phyloP scores from a whole-genome alignment of 352 stramenopile species.

The Phytophthora gonapodyides region DNA sequence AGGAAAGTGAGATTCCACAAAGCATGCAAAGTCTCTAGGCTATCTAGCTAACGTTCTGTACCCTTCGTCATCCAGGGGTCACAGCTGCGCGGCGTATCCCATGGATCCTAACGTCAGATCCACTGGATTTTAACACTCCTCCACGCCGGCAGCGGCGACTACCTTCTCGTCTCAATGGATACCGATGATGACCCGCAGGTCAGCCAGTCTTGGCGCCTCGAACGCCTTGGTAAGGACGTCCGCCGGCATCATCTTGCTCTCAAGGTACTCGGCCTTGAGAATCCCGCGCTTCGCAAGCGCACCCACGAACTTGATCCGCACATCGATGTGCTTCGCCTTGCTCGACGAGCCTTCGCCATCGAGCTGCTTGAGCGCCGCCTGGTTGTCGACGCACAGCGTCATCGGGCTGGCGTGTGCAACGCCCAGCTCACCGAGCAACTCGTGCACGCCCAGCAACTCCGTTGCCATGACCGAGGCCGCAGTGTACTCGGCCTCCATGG shows the following conservation, averaged over 20 bases:
- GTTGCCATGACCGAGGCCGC: conserved; percentile 5
- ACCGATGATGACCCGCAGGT: background rate
- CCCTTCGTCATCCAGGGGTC: too few species aligned
- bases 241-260: conserved; percentile 9
- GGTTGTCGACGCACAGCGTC: too few species aligned
- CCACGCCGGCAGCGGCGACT: conserved; percentile 5
- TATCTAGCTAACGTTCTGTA: too few species aligned
- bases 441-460: conserved; percentile 17
- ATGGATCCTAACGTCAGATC: too few species aligned
- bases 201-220: background rate
- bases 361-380: conserved; percentile 7
- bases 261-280: conserved; percentile 8
- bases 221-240: conserved; percentile 24
- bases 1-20: too few species aligned
- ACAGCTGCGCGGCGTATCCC: too few species aligned
- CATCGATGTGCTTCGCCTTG: conserved; percentile 27
- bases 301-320: conserved; percentile 21
- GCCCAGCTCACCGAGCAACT: conserved; percentile 10
- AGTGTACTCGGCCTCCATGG: conserved; percentile 30
- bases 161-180: background rate
- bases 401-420: background rate
- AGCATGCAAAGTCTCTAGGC: too few species aligned
- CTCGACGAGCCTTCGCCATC: conserved; percentile 1
- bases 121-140: conserved; percentile 2
- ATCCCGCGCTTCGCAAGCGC: background rate